A percentile compares a stretch with the other conserved stretches of the same genome.
These are phyloP conservation scores for Aspergillus piperis DNA, from an alignment of 2,329 filamentous ascomycete species.

Conservation along the genomic window DNA sequence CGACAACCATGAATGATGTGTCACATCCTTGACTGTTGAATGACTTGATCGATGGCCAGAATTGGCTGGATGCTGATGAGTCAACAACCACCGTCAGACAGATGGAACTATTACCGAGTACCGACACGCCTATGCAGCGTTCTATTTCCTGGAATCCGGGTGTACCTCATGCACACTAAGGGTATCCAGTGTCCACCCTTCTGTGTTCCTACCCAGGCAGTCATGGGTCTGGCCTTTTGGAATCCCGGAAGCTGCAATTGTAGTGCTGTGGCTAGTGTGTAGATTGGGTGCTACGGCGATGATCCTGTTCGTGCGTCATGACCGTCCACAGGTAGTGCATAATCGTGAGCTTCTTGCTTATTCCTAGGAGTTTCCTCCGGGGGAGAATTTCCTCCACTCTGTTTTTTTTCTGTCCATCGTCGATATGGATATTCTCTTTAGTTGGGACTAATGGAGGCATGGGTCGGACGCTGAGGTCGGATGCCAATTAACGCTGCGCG, in stretches of 20 bases:
- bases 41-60: background rate
- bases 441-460: background rate
- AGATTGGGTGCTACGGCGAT: background rate
- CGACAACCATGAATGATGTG: conserved; percentile 19
- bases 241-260: background rate
- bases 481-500: conserved; percentile 3
- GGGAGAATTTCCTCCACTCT: background rate
- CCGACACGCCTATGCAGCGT: background rate
- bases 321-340: background rate
- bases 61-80: conserved; percentile 4
- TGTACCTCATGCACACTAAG: conserved; percentile 11
- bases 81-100: background rate
- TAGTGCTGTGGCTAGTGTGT: background rate
- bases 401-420: background rate
- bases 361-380: background rate
- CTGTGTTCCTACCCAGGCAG: background rate
- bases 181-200: background rate
- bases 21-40: conserved; percentile 12
- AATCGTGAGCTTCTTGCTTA: background rate
- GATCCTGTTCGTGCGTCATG: background rate
- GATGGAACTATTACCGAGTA: background rate
- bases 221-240: background rate
- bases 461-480: background rate
- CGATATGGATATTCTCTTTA: background rate
- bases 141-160: conserved; percentile 11